These are phyloP conservation scores for Fulvia fulva DNA, from an alignment of 2,329 filamentous ascomycete species.

Conservation along the genomic window DNA sequence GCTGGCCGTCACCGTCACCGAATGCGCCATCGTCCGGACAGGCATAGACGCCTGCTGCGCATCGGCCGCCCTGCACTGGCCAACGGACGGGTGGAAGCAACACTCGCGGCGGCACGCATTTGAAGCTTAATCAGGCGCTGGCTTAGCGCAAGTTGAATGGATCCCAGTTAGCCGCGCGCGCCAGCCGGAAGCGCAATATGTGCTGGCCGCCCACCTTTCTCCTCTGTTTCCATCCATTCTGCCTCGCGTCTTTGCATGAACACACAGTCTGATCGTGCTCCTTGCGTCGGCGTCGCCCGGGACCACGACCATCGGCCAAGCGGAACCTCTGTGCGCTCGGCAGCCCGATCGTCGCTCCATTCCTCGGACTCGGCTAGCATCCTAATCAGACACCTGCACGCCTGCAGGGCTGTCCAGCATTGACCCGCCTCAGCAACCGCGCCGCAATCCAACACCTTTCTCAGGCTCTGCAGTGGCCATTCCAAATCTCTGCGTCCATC, in stretches of 20 bases:
- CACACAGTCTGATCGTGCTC: slow-evolving; percentile 5
- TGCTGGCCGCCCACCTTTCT: slow-evolving; percentile 19
- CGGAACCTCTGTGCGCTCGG: not conserved
- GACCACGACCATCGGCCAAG: not conserved
- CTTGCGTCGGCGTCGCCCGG: slow-evolving; percentile 10
- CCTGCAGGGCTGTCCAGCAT: slow-evolving; percentile 13
- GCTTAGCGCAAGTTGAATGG: slow-evolving; percentile 1
- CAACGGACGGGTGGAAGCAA: slow-evolving; percentile 6
- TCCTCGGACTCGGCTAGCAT: slow-evolving; percentile 10
- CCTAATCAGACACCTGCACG: slow-evolving; percentile 5
- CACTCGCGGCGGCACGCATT: slow-evolving; percentile 7
- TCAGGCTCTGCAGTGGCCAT: not conserved
- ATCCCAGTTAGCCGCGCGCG: slow-evolving; percentile 13
- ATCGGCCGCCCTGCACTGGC: not conserved
- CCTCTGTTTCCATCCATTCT: slow-evolving; percentile 11
- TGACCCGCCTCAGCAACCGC: slow-evolving; percentile 13
- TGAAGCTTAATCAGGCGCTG: slow-evolving; percentile 11
- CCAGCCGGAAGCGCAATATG: slow-evolving; percentile 14
- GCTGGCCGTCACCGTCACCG: too few species aligned
- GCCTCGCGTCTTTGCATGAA: slow-evolving; percentile 9
- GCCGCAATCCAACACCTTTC: slow-evolving; percentile 13
- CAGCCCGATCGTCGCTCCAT: not conserved
- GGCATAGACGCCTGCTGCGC: slow-evolving; percentile 2
- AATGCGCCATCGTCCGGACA: slow-evolving; percentile 1
- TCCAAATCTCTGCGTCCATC: not conserved